Evolutionary conservation across 2,329 filamentous ascomycete genomes (phyloP).

Genomic region (Fusarium annulatum): DNA sequence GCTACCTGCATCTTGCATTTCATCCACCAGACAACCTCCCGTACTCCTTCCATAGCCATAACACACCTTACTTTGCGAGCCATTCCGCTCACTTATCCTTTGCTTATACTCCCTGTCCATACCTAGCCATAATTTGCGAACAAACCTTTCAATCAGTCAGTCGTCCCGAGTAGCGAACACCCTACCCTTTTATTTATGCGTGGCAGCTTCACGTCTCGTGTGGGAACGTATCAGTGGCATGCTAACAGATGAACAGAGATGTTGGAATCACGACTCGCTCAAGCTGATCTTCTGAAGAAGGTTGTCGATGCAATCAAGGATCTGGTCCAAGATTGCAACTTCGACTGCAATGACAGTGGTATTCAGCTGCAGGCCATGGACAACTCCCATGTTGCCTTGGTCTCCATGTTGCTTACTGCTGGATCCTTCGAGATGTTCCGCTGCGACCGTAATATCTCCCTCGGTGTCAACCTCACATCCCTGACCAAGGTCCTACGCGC

Average conservation of each 20-base stretch:
- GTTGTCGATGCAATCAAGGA: slow-evolving; percentile 99
- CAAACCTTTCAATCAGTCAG: slow-evolving; percentile 21
- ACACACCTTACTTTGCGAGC: not conserved
- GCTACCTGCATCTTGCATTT: slow-evolving; percentile 18
- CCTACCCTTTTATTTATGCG: slow-evolving; percentile 24
- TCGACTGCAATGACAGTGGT: slow-evolving; percentile 99
- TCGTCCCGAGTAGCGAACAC: slow-evolving; percentile 29
- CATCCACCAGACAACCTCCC: slow-evolving; percentile 28
- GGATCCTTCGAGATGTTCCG: slow-evolving; percentile 95
- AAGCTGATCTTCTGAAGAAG: slow-evolving; percentile 95
- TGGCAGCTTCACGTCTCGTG: slow-evolving; percentile 23
- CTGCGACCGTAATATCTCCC: slow-evolving; percentile 98
- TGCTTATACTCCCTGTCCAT: not conserved
- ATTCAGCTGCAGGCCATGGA: slow-evolving; percentile 99
- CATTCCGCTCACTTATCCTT: not conserved
- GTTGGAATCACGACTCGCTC: slow-evolving; percentile 97
- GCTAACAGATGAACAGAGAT: slow-evolving; percentile 60
- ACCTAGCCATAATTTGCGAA: not conserved
- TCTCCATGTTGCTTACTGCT: slow-evolving; percentile 98
- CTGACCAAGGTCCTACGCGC: slow-evolving; percentile 97
- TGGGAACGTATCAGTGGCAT: slow-evolving; percentile 2
- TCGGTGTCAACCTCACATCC: slow-evolving; percentile 96
- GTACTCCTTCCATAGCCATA: not conserved
- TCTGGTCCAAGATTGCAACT: slow-evolving; percentile 99
- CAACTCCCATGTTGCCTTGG: slow-evolving; percentile 98